Percentiles rank a stretch among this genome's conserved stretches.
Conservation (phyloP, 345 rosid genomes). For the Dimocarpus longan region DNA sequence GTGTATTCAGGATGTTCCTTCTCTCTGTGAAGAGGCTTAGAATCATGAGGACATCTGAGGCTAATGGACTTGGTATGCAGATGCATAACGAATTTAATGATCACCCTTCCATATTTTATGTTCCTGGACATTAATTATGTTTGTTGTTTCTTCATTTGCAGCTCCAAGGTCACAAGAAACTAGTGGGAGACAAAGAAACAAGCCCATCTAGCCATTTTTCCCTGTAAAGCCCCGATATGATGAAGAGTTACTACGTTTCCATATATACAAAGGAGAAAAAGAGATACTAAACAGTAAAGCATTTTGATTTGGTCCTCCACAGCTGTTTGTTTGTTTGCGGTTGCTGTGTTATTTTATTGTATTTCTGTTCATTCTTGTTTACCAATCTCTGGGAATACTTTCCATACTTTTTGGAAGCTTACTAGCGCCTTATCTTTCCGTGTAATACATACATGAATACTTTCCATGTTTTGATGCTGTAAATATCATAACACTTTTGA, state of each 20-base stretch:
- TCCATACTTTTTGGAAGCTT: conserved; percentile 27
- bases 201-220: conserved; percentile 26
- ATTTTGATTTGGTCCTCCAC: conserved; percentile 29
- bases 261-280: conserved; percentile 27
- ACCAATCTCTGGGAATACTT: conserved; percentile 18
- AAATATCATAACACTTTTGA: conserved; percentile 21
- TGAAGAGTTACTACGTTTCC: conserved; percentile 23
- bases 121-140: conserved; percentile 16
- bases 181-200: conserved; percentile 32
- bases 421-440: conserved; percentile 17
- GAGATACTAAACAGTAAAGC: conserved; percentile 23
- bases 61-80: conserved; percentile 67
- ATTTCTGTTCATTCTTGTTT: conserved; percentile 36
- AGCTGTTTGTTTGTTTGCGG: conserved; percentile 26
- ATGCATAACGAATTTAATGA: conserved; percentile 17
- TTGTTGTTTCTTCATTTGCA: conserved; percentile 22
- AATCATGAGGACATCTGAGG: conserved; percentile 81
- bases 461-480: conserved; percentile 29
- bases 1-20: conserved; percentile 70
- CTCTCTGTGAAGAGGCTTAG: conserved; percentile 81
- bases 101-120: conserved; percentile 10
- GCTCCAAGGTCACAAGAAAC: conserved; percentile 42
- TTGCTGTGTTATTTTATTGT: conserved; percentile 27
- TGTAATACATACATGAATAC: conserved; percentile 31
- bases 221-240: background rate